These are phyloP conservation scores for Silene vulgaris DNA, from an alignment of 179 eudicot species.

Conservation along the genomic window DNA sequence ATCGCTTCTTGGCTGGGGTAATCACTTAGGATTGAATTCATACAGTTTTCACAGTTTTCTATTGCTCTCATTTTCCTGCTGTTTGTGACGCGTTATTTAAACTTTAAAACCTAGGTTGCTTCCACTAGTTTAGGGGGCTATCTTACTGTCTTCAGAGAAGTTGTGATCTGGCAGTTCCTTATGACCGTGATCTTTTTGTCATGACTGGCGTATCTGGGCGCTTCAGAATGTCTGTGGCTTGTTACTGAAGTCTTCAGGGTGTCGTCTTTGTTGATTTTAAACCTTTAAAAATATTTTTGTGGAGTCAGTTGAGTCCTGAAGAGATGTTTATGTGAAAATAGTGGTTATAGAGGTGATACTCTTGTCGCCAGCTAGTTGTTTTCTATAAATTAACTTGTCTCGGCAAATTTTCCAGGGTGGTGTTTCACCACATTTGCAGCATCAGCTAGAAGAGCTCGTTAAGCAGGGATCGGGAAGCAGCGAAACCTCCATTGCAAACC, in stretches of 20 bases:
- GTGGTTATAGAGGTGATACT: not conserved
- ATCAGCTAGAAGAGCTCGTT: conserved; percentile 71
- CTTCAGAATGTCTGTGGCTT: not conserved
- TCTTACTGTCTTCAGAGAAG: not conserved
- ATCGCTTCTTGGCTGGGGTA: conserved; percentile 92
- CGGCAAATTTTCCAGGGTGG: conserved; percentile 54
- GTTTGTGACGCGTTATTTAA: not conserved
- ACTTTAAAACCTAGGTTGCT: not conserved
- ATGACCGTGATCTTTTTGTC: not conserved
- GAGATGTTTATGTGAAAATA: not conserved
- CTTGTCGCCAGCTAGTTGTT: not conserved
- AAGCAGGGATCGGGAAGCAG: conserved; percentile 37
- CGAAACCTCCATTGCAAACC: conserved; percentile 27
- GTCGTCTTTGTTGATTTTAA: not conserved
- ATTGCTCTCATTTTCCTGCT: not conserved
- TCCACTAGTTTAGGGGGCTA: not conserved
- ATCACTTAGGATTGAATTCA: conserved; percentile 2
- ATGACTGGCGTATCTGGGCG: not conserved
- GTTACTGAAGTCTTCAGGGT: not conserved
- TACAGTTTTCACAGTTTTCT: not conserved
- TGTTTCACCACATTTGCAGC: conserved; percentile 66
- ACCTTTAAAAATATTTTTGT: not conserved
- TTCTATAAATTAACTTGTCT: not conserved
- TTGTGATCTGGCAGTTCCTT: not conserved
- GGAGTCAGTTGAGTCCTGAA: not conserved